phyloP scores from a whole-genome alignment of 2,329 filamentous ascomycete genomes.

The Fusarium sp. region DNA sequence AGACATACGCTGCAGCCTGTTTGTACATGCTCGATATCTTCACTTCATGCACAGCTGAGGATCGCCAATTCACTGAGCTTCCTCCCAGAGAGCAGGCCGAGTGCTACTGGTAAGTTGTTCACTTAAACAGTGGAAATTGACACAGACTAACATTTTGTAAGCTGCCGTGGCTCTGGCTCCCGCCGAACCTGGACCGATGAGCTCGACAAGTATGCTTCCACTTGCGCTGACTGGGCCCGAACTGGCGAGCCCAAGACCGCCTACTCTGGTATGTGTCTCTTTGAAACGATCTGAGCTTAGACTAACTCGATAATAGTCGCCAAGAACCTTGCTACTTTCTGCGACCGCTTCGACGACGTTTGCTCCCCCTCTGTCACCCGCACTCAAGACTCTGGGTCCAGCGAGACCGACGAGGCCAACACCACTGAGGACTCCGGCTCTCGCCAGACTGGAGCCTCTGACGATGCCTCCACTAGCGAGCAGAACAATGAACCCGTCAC shows the following conservation, averaged over 20 bases:
- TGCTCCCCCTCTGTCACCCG: constrained; percentile 29
- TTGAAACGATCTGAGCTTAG: background rate
- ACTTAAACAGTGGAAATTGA: background rate
- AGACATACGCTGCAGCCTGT: constrained; percentile 42
- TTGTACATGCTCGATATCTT: constrained; percentile 43
- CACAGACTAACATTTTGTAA: constrained; percentile 28
- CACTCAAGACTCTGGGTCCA: constrained; percentile 18
- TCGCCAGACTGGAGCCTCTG: constrained; percentile 4
- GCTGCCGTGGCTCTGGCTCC: constrained; percentile 36
- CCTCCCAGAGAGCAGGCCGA: constrained; percentile 44
- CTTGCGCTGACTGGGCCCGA: constrained; percentile 46
- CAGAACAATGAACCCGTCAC: constrained; percentile 32
- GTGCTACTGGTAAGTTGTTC: constrained; percentile 47
- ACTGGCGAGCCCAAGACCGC: constrained; percentile 42
- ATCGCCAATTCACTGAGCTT: constrained; percentile 41
- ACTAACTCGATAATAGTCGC: constrained; percentile 43
- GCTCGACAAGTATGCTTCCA: constrained; percentile 45
- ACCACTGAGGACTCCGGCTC: constrained; percentile 13
- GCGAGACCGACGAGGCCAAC: background rate
- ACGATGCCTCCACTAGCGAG: constrained; percentile 12
- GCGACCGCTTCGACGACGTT: constrained; percentile 45
- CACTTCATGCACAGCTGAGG: constrained; percentile 40
- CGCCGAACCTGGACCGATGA: constrained; percentile 45
- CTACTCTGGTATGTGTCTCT: constrained; percentile 39
- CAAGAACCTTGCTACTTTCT: constrained; percentile 45